A percentile compares a stretch with the other conserved stretches of the same genome.
Conservation (phyloP, 108 stramenopile species). For the Aurantiochytrium sp. region DNA sequence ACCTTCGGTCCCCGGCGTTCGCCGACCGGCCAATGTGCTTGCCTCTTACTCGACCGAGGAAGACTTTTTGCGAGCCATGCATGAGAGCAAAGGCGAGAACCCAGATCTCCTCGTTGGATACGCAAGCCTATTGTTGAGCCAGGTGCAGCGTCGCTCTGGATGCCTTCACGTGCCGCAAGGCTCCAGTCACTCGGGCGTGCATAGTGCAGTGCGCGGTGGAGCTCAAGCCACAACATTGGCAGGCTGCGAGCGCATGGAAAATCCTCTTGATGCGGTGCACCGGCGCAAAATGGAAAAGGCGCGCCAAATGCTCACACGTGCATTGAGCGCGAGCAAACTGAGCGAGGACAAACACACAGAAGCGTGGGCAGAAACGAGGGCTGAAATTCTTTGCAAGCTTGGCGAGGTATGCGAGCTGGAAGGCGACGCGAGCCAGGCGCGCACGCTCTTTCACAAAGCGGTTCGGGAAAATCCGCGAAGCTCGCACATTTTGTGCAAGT, state of each 20-base stretch:
- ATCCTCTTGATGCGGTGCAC: neutral
- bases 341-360: neutral
- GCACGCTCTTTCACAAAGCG: constrained; percentile 1
- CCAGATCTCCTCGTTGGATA: neutral
- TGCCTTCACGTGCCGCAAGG: neutral
- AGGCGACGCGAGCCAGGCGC: neutral
- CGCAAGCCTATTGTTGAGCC: neutral
- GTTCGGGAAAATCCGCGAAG: neutral
- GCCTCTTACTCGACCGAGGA: neutral
- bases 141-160: neutral
- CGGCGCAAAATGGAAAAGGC: neutral
- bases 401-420: neutral
- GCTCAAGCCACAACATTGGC: neutral
- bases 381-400: neutral
- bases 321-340: neutral
- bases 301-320: neutral
- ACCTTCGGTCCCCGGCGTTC: neutral
- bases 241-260: neutral
- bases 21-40: neutral
- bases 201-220: too few species aligned
- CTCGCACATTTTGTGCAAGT: neutral
- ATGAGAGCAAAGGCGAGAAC: neutral
- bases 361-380: neutral
- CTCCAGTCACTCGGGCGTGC: neutral
- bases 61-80: neutral